These are phyloP conservation scores for Hygrophila difformis DNA, from an alignment of 257 asterid genomes.

Conservation along the genomic window DNA sequence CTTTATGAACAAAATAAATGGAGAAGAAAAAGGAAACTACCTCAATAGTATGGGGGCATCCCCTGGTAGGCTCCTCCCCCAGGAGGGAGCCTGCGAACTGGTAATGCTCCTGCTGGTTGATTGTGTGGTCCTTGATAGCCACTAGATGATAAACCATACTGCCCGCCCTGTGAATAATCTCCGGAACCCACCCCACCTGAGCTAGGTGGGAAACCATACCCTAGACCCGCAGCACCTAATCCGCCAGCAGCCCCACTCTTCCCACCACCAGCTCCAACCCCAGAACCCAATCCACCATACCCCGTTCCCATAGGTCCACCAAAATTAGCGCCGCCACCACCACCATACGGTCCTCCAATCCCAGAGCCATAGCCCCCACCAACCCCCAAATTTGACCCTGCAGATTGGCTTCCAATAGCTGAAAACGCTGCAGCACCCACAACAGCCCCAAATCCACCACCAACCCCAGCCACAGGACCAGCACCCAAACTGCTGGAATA, in stretches of 20 bases:
- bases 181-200: constrained; percentile 48
- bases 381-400: constrained; percentile 36
- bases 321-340: constrained; percentile 40
- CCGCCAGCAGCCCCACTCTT: constrained; percentile 27
- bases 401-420: constrained; percentile 36
- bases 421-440: constrained; percentile 39
- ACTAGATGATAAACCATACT: constrained; percentile 37
- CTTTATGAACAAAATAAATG: constrained; percentile 9
- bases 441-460: constrained; percentile 22
- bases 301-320: constrained; percentile 47
- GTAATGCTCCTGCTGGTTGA: constrained; percentile 40
- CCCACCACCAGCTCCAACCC: constrained; percentile 26
- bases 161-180: constrained; percentile 39
- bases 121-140: constrained; percentile 53
- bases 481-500: constrained; percentile 32
- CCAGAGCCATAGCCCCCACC: constrained; percentile 38
- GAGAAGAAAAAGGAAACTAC: constrained; percentile 25
- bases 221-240: constrained; percentile 21
- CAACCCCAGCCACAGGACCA: constrained; percentile 20
- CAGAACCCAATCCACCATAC: constrained; percentile 32
- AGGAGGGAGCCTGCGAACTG: constrained; percentile 48
- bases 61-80: constrained; percentile 79
- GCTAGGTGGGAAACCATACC: constrained; percentile 47
- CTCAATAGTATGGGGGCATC: constrained; percentile 66
- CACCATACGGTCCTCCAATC: constrained; percentile 40